phyloP scores from a whole-genome alignment of 1,284 basidiomycete genomes.

The Cutaneotrichosporon sp. region DNA sequence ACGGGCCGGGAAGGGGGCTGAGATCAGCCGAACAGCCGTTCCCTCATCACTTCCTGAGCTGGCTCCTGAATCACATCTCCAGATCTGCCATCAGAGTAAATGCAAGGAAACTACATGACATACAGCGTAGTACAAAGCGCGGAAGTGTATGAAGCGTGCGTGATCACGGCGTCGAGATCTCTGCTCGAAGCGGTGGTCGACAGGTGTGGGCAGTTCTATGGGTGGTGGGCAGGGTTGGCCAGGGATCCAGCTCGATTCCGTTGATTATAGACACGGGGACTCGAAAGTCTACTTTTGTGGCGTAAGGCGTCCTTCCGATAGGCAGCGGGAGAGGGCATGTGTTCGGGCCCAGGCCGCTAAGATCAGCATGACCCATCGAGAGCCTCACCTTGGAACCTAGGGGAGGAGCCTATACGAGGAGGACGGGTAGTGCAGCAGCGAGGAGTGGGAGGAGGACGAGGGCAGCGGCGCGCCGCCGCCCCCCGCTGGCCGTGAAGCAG shows the following conservation, averaged over 20 bases:
- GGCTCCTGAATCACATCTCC: too few species aligned
- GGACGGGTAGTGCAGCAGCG: background rate
- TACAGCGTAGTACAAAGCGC: too few species aligned
- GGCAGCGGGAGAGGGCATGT: background rate
- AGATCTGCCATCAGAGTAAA: too few species aligned
- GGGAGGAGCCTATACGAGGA: background rate
- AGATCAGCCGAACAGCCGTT: too few species aligned
- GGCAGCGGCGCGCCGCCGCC: background rate
- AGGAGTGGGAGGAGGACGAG: background rate
- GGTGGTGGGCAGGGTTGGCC: background rate
- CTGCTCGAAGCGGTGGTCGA: too few species aligned
- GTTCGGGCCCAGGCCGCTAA: background rate
- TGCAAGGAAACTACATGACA: too few species aligned
- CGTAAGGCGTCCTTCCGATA: background rate
- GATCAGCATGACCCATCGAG: too few species aligned
- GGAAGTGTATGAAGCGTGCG: too few species aligned
- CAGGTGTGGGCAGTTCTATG: background rate
- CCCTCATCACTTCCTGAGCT: too few species aligned
- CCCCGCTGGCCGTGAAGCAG: background rate
- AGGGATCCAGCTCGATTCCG: background rate
- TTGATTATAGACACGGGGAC: background rate
- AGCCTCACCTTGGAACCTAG: too few species aligned
- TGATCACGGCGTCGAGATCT: too few species aligned
- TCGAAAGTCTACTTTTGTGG: background rate
- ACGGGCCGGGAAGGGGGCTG: too few species aligned